Conservation (phyloP, 1,284 basidiomycete genomes). For the Xerocomus nothofagi region DNA sequence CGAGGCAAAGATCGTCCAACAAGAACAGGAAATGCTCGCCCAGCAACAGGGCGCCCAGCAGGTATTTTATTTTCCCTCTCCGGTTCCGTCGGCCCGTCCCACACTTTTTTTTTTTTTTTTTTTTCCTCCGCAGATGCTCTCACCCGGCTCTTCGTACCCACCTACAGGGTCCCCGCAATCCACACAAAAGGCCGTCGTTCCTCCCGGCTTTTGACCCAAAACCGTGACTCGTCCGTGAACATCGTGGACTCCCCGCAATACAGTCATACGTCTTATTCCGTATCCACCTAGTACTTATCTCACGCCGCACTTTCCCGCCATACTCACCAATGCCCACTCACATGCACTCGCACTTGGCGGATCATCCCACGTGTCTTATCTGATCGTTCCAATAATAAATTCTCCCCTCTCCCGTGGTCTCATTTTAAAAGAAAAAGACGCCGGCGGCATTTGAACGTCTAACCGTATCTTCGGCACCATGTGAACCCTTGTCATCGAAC, state of each 20-base stretch:
- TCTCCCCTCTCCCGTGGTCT: conserved; percentile 23
- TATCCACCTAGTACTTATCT: conserved; percentile 16
- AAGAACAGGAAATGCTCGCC: conserved; percentile 93
- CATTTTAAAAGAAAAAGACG: conserved; percentile 12
- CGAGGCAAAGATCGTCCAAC: conserved; percentile 90
- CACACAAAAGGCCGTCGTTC: conserved; percentile 67
- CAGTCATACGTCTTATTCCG: conserved; percentile 7
- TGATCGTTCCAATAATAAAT: conserved; percentile 33
- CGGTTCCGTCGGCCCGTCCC: conserved; percentile 1
- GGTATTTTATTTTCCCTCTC: conserved; percentile 47
- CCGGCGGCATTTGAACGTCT: conserved; percentile 30
- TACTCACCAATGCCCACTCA: conserved; percentile 5
- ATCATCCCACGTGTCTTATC: conserved; percentile 27
- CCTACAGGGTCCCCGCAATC: conserved; percentile 41
- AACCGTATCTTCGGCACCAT: conserved; percentile 18
- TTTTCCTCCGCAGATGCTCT: too few relatives aligned
- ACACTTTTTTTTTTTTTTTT: conserved; percentile 16
- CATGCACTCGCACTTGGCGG: conserved; percentile 12
- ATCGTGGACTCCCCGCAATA: background rate
- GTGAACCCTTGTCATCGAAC: conserved; percentile 21
- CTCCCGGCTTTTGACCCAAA: conserved; percentile 64
- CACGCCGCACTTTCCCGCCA: conserved; percentile 15
- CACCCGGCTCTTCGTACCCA: conserved; percentile 55
- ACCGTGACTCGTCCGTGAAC: conserved; percentile 2
- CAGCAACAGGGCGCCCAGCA: conserved; percentile 92